Evolutionary conservation across 2,329 filamentous ascomycete species (phyloP).

Genomic region (Ramularia collo-cygni): DNA sequence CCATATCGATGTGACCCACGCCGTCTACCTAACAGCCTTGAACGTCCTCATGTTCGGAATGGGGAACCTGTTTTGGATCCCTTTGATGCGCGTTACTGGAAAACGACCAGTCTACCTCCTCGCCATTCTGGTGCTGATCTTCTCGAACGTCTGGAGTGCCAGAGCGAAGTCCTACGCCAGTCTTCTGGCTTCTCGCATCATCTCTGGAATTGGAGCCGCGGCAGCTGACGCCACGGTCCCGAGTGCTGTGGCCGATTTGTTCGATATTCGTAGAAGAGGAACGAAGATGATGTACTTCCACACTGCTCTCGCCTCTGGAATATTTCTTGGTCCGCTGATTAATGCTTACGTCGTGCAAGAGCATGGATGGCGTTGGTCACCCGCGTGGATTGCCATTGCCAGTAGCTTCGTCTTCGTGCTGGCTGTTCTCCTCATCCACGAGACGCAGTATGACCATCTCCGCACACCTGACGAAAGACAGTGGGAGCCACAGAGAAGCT

Average conservation of each 20-base stretch:
- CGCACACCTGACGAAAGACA: conserved; percentile 3
- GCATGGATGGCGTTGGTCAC: conserved; percentile 24
- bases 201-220: conserved; percentile 24
- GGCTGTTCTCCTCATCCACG: conserved; percentile 21
- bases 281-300: conserved; percentile 36
- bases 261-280: conserved; percentile 30
- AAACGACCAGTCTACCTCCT: conserved; percentile 35
- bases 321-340: conserved; percentile 34
- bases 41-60: conserved; percentile 27
- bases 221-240: conserved; percentile 34
- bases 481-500: conserved; percentile 8
- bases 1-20: conserved; percentile 15
- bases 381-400: conserved; percentile 24
- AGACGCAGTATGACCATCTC: conserved; percentile 20
- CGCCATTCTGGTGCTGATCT: conserved; percentile 28
- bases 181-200: conserved; percentile 22
- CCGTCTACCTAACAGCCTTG: conserved; percentile 23
- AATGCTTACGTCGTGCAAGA: conserved; percentile 25
- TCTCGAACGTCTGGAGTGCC: conserved; percentile 32
- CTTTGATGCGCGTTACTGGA: conserved; percentile 28
- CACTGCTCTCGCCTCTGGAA: conserved; percentile 30
- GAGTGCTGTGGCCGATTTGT: conserved; percentile 32
- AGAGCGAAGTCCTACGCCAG: conserved; percentile 21
- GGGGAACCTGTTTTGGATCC: conserved; percentile 29
- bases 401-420: conserved; percentile 21